A percentile compares a stretch with the other conserved stretches of the same genome.
Evolutionary conservation across 805 yeast genomes (phyloP).

Genomic region (Candida khao-thaluensis): DNA sequence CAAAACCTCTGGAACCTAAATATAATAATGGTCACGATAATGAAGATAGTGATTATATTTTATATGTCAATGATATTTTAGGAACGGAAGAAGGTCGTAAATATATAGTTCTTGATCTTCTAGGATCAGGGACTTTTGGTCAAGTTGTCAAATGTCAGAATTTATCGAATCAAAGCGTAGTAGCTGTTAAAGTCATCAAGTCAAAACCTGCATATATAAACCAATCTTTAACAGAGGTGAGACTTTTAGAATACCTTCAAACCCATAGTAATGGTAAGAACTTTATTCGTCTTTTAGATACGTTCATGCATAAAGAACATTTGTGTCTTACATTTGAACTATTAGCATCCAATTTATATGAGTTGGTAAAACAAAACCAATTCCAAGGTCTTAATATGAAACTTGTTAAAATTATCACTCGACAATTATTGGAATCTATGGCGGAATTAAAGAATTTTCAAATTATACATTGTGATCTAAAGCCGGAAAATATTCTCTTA

Average conservation of each 20-base stretch:
- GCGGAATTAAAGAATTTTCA: constrained; percentile 77
- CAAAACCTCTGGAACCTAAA: constrained; percentile 86
- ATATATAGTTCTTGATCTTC: constrained; percentile 82
- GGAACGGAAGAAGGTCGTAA: constrained; percentile 84
- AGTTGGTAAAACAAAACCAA: constrained; percentile 86
- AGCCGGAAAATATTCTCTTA: constrained; percentile 90
- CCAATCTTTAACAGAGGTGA: constrained; percentile 89
- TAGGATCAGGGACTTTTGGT: constrained; percentile 98
- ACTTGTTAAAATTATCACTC: constrained; percentile 72
- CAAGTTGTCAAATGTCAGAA: constrained; percentile 95
- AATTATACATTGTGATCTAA: constrained; percentile 92
- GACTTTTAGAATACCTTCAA: constrained; percentile 78
- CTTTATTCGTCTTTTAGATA: constrained; percentile 77
- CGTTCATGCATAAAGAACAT: constrained; percentile 89
- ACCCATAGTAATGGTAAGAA: constrained; percentile 64
- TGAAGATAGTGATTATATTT: constrained; percentile 82
- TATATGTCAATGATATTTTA: constrained; percentile 90
- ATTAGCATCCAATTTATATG: constrained; percentile 83
- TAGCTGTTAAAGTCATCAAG: constrained; percentile 93
- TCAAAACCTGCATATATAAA: constrained; percentile 87
- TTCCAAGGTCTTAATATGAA: constrained; percentile 85
- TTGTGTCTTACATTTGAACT: constrained; percentile 90
- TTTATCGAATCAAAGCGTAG: constrained; percentile 74
- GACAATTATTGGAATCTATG: constrained; percentile 79
- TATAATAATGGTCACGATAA: constrained; percentile 85